Evolutionary conservation across 2,329 filamentous ascomycete species (phyloP), one percentile per base, ranked within the genome.

Genomic region (Ophiostoma montium): DNA sequence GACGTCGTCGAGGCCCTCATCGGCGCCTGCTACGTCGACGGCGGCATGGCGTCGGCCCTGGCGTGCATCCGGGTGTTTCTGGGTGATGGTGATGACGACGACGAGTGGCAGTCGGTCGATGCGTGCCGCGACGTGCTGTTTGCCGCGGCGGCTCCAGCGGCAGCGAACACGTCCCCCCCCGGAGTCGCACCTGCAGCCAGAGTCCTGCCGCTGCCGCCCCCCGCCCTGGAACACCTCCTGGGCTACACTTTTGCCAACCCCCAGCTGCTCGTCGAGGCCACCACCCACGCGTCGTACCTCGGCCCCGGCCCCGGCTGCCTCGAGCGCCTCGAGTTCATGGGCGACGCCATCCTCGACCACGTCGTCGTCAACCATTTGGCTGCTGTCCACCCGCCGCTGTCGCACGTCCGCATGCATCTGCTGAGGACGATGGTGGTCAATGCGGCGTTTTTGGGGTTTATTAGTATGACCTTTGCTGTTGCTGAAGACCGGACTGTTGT

Each of bases 1-100:
- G 90, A 96, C 58, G 81, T 95, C 0, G 74, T 95, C 0, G 90
- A 96, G 54, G 77, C 89, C 0, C 68, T 95, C 0, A 82, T 95
- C 18, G 90, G 87, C 1, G 84, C 80, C 1, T 75, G 84, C 0
- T 88, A 76, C 57, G 53, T 84, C 1, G 75, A 85, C 47, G 84
- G 85, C 1, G 84, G 84, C 0, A 66, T 84, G 13, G 44, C 66
- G 0, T 81, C 77, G 55, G 83, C 82, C 0, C 63, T 82, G 15
- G 57, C 65, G 2, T 88, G 82, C 61, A 71, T 92, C 12, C 68
- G 71, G 3, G 60, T 80, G 1, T 82, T 95, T 55, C 61, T 94
- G 1, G 72, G 74, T 0, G 73, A 82, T 46, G 60, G 74, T 8
- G 23, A 27, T 8, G 23, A 8, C 23, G 8, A 27, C 23, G 23